These are phyloP conservation scores for Cutaneotrichosporon sp. DNA, from an alignment of 1,284 basidiomycete species.

Conservation along the genomic window DNA sequence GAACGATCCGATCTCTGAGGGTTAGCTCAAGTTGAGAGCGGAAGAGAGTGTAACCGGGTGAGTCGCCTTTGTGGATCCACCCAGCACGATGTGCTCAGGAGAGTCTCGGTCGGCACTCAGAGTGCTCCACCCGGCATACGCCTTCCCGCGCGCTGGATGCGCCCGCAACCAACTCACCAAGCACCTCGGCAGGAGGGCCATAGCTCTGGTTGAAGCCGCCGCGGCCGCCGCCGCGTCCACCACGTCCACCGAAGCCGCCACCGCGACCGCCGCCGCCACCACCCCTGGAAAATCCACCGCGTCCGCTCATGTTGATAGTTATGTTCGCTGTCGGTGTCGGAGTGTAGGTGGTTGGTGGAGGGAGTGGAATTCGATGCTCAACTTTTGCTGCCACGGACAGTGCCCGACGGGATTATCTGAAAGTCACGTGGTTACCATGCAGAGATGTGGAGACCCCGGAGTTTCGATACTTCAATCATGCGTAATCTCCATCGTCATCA, in stretches of 20 bases:
- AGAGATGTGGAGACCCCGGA: neutral
- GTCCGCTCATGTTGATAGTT: constrained; percentile 49
- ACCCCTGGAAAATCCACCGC: constrained; percentile 50
- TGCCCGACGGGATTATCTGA: constrained; percentile 7
- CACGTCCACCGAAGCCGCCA: constrained; percentile 54
- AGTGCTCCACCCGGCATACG: neutral
- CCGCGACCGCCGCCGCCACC: constrained; percentile 43
- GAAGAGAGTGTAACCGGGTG: neutral
- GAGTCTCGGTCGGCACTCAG: too few species aligned
- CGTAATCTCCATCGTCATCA: neutral
- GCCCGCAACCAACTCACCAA: constrained; percentile 58
- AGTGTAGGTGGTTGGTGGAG: neutral
- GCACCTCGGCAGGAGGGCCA: constrained; percentile 80
- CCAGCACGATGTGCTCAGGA: too few species aligned
- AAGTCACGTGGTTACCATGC: neutral
- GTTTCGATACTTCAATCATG: neutral
- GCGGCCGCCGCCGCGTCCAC: constrained; percentile 41
- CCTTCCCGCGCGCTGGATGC: neutral
- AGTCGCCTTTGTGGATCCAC: neutral
- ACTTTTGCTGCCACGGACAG: constrained; percentile 9
- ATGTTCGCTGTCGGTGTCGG: constrained; percentile 10
- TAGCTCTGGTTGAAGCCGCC: constrained; percentile 63
- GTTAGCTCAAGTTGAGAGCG: neutral
- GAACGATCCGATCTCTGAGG: constrained; percentile 79
- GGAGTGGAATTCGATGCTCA: constrained; percentile 3